These are phyloP conservation scores for Parmelia sp. DNA, from an alignment of 495 filamentous ascomycete genomes.

Conservation along the genomic window DNA sequence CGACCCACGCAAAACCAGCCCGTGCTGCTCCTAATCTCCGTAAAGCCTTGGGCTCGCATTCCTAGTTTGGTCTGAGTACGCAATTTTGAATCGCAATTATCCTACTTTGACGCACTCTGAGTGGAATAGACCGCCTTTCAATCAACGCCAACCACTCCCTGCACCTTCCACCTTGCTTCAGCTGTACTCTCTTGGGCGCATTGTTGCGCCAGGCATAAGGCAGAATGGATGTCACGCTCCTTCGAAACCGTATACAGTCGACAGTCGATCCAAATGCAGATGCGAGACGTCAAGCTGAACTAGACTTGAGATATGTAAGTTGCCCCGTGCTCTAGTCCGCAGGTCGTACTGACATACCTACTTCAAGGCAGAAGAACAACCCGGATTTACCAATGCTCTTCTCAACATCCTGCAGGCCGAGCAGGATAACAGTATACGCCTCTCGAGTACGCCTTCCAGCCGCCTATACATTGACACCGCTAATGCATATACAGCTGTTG, in stretches of 20 bases:
- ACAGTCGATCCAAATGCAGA: constrained; percentile 84
- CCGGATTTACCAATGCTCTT: constrained; percentile 84
- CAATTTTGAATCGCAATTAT: neutral
- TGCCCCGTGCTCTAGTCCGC: neutral
- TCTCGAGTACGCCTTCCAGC: constrained; percentile 62
- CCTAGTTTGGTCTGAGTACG: neutral
- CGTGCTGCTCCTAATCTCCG: neutral
- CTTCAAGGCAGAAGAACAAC: constrained; percentile 78
- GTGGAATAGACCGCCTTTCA: neutral
- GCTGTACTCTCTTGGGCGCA: neutral
- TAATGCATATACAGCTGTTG: constrained; percentile 58
- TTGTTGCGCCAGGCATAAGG: constrained; percentile 33
- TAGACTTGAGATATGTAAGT: constrained; percentile 88
- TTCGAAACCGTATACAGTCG: constrained; percentile 80
- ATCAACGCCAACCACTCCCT: neutral
- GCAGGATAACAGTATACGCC: constrained; percentile 71
- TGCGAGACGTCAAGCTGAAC: constrained; percentile 75
- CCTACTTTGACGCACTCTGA: neutral
- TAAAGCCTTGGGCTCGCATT: neutral
- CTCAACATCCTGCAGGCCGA: constrained; percentile 85
- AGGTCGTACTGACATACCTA: constrained; percentile 14
- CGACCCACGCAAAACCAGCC: neutral
- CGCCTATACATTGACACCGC: constrained; percentile 14
- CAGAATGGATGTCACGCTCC: constrained; percentile 78
- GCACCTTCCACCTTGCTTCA: neutral